Evolutionary conservation across 2,329 filamentous ascomycete species (phyloP), one percentile per base, ranked within the genome.

Genomic region (Talaromyces atroroseus): DNA sequence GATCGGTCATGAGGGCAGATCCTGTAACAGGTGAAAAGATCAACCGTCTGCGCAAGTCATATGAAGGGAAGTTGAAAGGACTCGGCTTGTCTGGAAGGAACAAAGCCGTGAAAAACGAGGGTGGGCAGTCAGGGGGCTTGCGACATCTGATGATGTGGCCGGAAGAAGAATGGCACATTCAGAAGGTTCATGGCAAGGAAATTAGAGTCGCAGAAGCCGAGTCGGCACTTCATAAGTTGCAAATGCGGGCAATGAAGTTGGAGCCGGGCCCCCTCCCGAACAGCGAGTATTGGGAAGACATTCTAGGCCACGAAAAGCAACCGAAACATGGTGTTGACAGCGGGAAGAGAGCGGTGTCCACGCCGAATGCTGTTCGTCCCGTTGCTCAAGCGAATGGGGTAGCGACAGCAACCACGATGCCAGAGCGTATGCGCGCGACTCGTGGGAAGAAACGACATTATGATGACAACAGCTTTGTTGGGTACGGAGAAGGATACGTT

Each of bases 21-120:
- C 81, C 82, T 16, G 68, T 76, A 20, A 85, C 82, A n/a, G 83
- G 83, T 59, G 82, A 85, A 65, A 87, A 87, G 72, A 78, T 79
- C 59, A 85, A 86, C 70, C 81, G 82, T 66, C 74, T 87, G 44
- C 76, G 84, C 58, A 80, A 79, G 61, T 79, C 77, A 3, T 80
- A 80, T 59, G 77, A 79, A 64, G 77, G 77, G 44, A 78, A 79
- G 62, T 66, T 79, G 63, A 79, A 79, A 63, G 71, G 67, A 1
- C 64, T 79, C 46, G 71, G 71, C 10, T 64, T 80, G 36, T 70
- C 77, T 26, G 77, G 77, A 21, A 74, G 75, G 53, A 80, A 79
- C 58, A 78, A 78, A 56, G 68, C 76, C 0, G 70, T 74, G 34
- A 78, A 78, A 59, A 70, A 72, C 29, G 74, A 77, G 46, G 66